phyloP scores from a whole-genome alignment of 2,329 filamentous ascomycete species.

The Lecanicillium sp. region DNA sequence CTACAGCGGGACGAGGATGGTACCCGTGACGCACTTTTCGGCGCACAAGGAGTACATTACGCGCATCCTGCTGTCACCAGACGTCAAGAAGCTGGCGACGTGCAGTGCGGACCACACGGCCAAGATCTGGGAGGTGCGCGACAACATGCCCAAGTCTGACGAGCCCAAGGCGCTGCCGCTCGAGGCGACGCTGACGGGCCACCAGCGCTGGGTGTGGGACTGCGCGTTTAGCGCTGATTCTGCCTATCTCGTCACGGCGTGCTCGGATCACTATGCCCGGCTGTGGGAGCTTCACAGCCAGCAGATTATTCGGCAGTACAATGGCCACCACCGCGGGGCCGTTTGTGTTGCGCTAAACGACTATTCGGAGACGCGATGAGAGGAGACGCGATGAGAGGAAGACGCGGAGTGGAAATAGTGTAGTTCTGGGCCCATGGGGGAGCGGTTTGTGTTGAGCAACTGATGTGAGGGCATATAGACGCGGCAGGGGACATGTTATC shows the following conservation, averaged over 20 bases:
- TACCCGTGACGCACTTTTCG: slow-evolving; percentile 81
- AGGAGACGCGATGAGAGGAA: too few relatives aligned
- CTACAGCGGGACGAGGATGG: slow-evolving; percentile 72
- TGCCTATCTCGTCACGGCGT: slow-evolving; percentile 87
- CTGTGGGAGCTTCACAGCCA: slow-evolving; percentile 85
- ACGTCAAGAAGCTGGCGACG: slow-evolving; percentile 89
- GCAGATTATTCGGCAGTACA: slow-evolving; percentile 89
- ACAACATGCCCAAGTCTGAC: slow-evolving; percentile 45
- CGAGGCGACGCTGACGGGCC: slow-evolving; percentile 79
- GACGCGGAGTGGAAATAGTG: too few relatives aligned
- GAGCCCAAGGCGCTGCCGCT: slow-evolving; percentile 61
- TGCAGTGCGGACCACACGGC: slow-evolving; percentile 91
- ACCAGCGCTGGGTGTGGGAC: slow-evolving; percentile 97
- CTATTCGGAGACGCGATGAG: slow-evolving; percentile 52
- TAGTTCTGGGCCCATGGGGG: too few relatives aligned
- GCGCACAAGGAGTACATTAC: slow-evolving; percentile 92
- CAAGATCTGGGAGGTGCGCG: slow-evolving; percentile 87
- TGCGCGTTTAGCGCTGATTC: slow-evolving; percentile 92
- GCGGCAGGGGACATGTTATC: too few relatives aligned
- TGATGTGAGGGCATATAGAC: too few relatives aligned
- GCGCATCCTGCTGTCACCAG: slow-evolving; percentile 81
- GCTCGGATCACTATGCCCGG: slow-evolving; percentile 86
- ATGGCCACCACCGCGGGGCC: slow-evolving; percentile 84
- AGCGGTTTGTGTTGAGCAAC: too few relatives aligned
- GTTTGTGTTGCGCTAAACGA: slow-evolving; percentile 93